A percentile compares a stretch with the other conserved stretches of the same genome.
These are phyloP conservation scores for Fusarium xyrophilum DNA, from an alignment of 2,329 filamentous ascomycete species.

Conservation along the genomic window DNA sequence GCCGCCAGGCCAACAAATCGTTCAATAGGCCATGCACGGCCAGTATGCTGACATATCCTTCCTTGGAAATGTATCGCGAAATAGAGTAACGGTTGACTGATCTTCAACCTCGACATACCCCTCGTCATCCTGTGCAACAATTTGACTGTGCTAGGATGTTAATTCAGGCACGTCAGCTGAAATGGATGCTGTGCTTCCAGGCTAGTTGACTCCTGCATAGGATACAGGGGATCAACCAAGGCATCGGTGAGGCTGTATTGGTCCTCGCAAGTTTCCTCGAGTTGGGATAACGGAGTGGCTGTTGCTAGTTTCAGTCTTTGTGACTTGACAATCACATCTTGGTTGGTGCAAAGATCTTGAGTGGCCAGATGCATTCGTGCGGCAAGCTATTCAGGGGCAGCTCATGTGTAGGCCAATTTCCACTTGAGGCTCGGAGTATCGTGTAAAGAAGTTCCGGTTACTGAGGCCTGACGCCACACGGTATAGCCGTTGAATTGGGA, in stretches of 20 bases:
- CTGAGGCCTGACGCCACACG: conserved; percentile 25
- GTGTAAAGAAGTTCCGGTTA: conserved; percentile 1
- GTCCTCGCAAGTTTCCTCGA: conserved; percentile 1
- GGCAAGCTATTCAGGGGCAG: conserved; percentile 13
- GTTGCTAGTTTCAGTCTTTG: conserved; percentile 19
- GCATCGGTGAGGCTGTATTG: conserved; percentile 17
- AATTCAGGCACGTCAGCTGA: conserved; percentile 29
- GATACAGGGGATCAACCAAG: conserved; percentile 20
- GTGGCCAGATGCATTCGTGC: conserved; percentile 16
- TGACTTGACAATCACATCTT: conserved; percentile 1
- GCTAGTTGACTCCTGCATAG: conserved; percentile 23
- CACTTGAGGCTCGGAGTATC: conserved; percentile 5
- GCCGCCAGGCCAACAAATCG: too few relatives aligned
- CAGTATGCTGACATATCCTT: neutral
- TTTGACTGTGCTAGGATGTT: conserved; percentile 8
- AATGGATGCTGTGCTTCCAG: conserved; percentile 28
- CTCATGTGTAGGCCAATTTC: conserved; percentile 22
- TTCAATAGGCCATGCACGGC: neutral
- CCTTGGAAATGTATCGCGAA: neutral
- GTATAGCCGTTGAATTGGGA: conserved; percentile 22
- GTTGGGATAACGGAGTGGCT: conserved; percentile 37
- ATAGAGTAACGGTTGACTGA: neutral
- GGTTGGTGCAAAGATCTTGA: conserved; percentile 20
- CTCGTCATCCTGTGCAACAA: conserved; percentile 34
- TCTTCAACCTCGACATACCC: conserved; percentile 1